Percentiles rank a stretch among this genome's conserved stretches.
Conservation (phyloP, 495 filamentous ascomycete genomes). For the Glarea lozoyensis region DNA sequence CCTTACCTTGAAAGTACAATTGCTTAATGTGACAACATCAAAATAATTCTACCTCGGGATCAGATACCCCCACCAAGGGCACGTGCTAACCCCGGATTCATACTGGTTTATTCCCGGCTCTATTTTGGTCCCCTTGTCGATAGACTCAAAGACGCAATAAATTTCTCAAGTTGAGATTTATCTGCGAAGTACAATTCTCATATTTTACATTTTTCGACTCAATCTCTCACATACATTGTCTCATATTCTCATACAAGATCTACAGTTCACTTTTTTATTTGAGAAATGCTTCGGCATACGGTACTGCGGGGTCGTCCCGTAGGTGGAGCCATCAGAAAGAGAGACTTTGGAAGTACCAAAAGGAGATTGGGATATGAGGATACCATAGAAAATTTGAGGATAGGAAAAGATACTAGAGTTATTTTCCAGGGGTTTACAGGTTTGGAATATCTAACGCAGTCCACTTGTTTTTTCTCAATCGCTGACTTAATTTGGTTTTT, state of each 20-base stretch:
- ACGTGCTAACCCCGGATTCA: background rate
- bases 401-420: constrained; percentile 69
- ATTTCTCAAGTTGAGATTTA: background rate
- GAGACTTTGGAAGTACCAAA: constrained; percentile 10
- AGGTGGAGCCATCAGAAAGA: background rate
- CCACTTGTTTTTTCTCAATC: too few species aligned
- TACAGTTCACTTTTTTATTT: too few species aligned
- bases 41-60: too few species aligned
- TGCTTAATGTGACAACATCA: too few species aligned
- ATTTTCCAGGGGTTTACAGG: constrained; percentile 89
- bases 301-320: constrained; percentile 7
- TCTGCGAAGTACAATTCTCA: background rate
- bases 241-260: too few species aligned
- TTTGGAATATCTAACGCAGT: constrained; percentile 25
- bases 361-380: constrained; percentile 33
- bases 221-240: too few species aligned
- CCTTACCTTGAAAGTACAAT: too few species aligned
- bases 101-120: constrained; percentile 1
- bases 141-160: background rate
- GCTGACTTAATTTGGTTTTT: too few species aligned
- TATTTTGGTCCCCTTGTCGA: background rate
- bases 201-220: background rate
- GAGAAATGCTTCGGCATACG: too few species aligned
- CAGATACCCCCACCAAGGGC: background rate
- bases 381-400: constrained; percentile 69